These are phyloP conservation scores for Paraphaeosphaeria sporulosa DNA, from an alignment of 2,329 filamentous ascomycete species.

Conservation along the genomic window DNA sequence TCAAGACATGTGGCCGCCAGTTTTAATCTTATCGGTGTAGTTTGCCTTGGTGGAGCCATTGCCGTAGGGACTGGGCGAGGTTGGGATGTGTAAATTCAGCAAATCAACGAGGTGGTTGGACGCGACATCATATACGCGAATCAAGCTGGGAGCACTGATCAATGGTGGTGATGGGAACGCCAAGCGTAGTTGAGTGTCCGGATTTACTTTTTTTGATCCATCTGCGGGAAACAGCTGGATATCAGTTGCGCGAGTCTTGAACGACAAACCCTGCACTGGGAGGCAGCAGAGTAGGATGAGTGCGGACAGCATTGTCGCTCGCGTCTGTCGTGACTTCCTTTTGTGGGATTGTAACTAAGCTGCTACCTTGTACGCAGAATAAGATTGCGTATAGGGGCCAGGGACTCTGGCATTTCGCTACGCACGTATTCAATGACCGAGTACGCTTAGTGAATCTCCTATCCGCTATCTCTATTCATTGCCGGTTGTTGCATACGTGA, in stretches of 20 bases:
- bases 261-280: not conserved
- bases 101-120: not conserved
- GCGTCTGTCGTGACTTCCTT: too few species aligned
- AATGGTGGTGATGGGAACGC: not conserved
- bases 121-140: not conserved
- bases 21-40: not conserved
- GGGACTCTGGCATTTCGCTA: too few species aligned
- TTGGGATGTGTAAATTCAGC: not conserved
- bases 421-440: too few species aligned
- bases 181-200: slow-evolving; percentile 1
- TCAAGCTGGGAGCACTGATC: not conserved
- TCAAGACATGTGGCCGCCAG: too few species aligned
- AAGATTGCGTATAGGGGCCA: too few species aligned
- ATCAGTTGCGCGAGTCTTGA: not conserved
- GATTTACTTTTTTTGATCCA: not conserved
- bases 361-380: too few species aligned
- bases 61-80: not conserved
- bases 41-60: slow-evolving; percentile 1
- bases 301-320: not conserved
- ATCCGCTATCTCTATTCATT: too few species aligned
- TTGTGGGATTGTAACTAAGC: too few species aligned
- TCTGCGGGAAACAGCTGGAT: not conserved
- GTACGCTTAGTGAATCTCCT: too few species aligned
- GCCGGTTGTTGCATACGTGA: too few species aligned
- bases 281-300: not conserved